Conservation (phyloP, 257 asterid species). For the Petunia axillaris region DNA sequence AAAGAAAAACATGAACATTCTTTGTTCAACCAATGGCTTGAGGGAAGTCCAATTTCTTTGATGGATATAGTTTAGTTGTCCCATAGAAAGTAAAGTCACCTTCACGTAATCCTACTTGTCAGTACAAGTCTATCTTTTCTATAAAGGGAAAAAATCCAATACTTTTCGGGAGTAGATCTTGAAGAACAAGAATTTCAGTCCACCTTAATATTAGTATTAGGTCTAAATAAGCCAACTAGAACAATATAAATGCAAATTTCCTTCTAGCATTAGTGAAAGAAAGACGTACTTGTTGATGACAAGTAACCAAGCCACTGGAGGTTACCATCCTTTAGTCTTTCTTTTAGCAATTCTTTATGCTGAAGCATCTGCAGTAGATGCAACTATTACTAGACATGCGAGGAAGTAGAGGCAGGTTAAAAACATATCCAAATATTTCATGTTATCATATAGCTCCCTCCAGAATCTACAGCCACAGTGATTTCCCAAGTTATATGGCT, state of each 20-base stretch:
- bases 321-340: constrained; percentile 57
- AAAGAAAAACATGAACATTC: background rate
- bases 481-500: background rate
- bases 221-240: background rate
- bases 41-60: background rate
- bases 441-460: background rate
- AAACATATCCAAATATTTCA: background rate
- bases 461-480: background rate
- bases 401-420: background rate
- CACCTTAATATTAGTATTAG: background rate
- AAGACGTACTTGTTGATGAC: constrained; percentile 77
- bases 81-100: background rate
- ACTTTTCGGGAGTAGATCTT: background rate
- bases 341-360: constrained; percentile 49
- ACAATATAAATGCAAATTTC: background rate
- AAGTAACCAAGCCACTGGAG: constrained; percentile 79
- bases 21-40: background rate
- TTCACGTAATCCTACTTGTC: background rate
- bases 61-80: background rate
- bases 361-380: constrained; percentile 54
- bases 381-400: constrained; percentile 27
- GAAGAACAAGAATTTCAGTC: background rate
- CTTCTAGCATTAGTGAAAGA: constrained; percentile 7
- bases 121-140: background rate
- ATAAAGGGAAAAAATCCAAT: background rate